Evolutionary conservation across 2,329 filamentous ascomycete genomes (phyloP).

Genomic region (Zopfia rhizophila): DNA sequence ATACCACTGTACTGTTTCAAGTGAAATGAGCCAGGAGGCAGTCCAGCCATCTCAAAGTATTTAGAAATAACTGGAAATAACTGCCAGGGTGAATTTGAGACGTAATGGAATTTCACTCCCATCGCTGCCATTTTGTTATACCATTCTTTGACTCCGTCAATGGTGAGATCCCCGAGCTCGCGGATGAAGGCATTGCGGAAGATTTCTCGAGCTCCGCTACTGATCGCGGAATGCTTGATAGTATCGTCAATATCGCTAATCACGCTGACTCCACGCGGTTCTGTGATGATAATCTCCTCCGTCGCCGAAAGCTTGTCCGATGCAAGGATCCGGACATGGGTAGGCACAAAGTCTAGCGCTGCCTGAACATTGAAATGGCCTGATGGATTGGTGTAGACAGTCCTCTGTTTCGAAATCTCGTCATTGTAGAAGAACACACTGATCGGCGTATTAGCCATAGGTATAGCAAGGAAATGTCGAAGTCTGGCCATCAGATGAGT

Average conservation of each 20-base stretch:
- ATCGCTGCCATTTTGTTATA: slow-evolving; percentile 80
- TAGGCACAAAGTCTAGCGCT: slow-evolving; percentile 88
- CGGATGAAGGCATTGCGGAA: slow-evolving; percentile 96
- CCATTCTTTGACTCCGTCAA: slow-evolving; percentile 91
- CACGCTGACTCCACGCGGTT: slow-evolving; percentile 83
- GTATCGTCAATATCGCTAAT: slow-evolving; percentile 99
- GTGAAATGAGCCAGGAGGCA: slow-evolving; percentile 91
- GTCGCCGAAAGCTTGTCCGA: slow-evolving; percentile 85
- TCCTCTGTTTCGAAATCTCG: slow-evolving; percentile 80
- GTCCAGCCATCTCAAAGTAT: slow-evolving; percentile 81
- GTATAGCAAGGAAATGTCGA: slow-evolving; percentile 88
- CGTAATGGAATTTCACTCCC: slow-evolving; percentile 93
- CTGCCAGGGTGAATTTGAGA: slow-evolving; percentile 99
- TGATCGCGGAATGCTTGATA: slow-evolving; percentile 93
- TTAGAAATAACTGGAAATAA: slow-evolving; percentile 88
- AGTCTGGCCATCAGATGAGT: slow-evolving; percentile 87
- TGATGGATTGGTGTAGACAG: slow-evolving; percentile 84
- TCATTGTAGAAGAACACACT: slow-evolving; percentile 97
- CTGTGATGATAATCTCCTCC: slow-evolving; percentile 79
- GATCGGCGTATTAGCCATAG: slow-evolving; percentile 79
- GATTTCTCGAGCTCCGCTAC: slow-evolving; percentile 87
- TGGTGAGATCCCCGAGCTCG: slow-evolving; percentile 80
- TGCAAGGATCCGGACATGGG: slow-evolving; percentile 85
- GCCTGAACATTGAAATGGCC: slow-evolving; percentile 88
- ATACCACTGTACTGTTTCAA: slow-evolving; percentile 97